Evolutionary conservation across 306 rosid genomes (phyloP).

Genomic region (Fragaria nilgerrensis): DNA sequence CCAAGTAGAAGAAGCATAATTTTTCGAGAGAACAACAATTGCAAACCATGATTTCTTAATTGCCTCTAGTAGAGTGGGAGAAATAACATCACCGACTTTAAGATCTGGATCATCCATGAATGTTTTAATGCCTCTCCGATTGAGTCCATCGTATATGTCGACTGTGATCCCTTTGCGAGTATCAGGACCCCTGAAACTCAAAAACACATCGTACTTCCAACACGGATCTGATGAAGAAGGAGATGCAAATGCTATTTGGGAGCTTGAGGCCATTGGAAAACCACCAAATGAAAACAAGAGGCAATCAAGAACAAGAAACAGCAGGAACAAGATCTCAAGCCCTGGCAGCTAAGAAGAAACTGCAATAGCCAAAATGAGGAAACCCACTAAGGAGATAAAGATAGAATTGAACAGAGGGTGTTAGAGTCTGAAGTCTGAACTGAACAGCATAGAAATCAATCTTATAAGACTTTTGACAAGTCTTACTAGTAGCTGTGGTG

Average conservation of each 20-base stretch:
- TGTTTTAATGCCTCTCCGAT: neutral
- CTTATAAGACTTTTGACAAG: too few relatives aligned
- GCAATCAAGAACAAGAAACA: neutral
- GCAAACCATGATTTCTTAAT: neutral
- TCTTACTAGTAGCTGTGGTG: too few relatives aligned
- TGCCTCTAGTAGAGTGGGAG: neutral
- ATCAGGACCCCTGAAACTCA: neutral
- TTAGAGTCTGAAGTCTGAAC: too few relatives aligned
- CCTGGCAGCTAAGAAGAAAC: neutral
- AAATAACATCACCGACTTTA: accelerated
- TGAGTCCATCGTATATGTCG: neutral
- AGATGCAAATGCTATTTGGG: neutral
- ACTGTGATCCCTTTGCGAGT: neutral
- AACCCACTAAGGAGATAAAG: neutral
- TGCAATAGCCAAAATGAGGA: neutral
- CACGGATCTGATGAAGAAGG: neutral
- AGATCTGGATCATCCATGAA: neutral
- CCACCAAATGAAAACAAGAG: neutral
- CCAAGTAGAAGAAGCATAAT: neutral
- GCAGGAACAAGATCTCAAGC: neutral
- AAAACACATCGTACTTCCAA: neutral
- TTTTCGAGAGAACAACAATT: neutral
- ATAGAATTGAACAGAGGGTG: too few relatives aligned
- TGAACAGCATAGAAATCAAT: too few relatives aligned
- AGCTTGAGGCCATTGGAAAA: neutral